Conservation (phyloP, 2,329 filamentous ascomycete genomes). For the Alternaria triticina region DNA sequence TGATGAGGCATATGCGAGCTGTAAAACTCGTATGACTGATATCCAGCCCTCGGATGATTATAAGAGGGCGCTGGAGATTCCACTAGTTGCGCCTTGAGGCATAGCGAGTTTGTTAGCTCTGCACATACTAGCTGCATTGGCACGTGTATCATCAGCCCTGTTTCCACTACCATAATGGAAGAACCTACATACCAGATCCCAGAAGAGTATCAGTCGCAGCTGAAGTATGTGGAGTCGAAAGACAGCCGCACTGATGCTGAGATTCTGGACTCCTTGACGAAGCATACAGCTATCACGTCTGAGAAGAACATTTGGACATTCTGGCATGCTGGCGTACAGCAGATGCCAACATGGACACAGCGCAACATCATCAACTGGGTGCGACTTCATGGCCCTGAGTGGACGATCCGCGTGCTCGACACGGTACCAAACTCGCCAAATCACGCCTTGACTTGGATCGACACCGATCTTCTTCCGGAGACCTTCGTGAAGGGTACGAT, state of each 20-base stretch:
- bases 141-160: not conserved
- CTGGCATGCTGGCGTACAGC: conserved; percentile 47
- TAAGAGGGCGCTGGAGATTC: not conserved
- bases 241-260: conserved; percentile 28
- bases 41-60: not conserved
- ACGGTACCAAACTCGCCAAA: conserved; percentile 47
- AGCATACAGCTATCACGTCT: conserved; percentile 37
- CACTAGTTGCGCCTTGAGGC: not conserved
- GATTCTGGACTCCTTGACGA: conserved; percentile 21
- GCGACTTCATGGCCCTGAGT: conserved; percentile 47
- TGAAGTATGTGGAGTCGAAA: conserved; percentile 18
- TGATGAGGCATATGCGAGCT: not conserved
- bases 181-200: conserved; percentile 12
- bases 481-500: conserved; percentile 54
- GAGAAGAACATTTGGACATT: conserved; percentile 53
- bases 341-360: conserved; percentile 50
- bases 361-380: conserved; percentile 53
- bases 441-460: conserved; percentile 47
- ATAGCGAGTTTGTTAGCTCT: too few relatives aligned
- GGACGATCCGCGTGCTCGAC: conserved; percentile 54
- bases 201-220: conserved; percentile 19
- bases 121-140: too few relatives aligned
- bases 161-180: conserved; percentile 2
- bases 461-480: conserved; percentile 41
- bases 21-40: not conserved